These are phyloP conservation scores for Coemansia furcata DNA, from an alignment of 192 early-diverging fungal genomes.

Conservation along the genomic window DNA sequence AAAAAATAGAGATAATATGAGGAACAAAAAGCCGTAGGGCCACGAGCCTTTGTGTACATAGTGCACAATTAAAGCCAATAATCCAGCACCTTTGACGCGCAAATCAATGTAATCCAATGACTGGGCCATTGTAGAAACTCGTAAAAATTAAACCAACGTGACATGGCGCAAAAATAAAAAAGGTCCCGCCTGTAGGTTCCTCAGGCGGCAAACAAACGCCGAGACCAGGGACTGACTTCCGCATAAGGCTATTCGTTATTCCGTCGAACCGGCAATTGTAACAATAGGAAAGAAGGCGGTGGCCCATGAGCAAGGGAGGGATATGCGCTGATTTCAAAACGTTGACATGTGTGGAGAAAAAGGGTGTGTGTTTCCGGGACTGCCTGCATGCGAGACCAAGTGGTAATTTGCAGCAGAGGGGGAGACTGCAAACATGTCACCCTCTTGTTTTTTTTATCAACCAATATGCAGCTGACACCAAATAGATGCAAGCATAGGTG, in stretches of 20 bases:
- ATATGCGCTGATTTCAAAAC: neutral
- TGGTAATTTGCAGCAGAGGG: neutral
- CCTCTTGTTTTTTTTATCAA: neutral
- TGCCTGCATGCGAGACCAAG: neutral
- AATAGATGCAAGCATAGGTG: neutral
- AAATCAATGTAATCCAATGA: neutral
- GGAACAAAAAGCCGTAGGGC: neutral
- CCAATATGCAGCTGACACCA: neutral
- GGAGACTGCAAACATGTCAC: neutral
- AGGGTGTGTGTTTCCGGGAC: neutral
- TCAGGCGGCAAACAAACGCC: neutral
- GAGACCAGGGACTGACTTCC: neutral
- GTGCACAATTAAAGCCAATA: neutral
- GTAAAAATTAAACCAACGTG: neutral
- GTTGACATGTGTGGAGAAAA: conserved; percentile 1
- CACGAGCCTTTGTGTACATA: neutral
- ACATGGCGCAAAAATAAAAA: neutral
- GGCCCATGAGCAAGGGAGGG: neutral
- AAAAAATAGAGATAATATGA: neutral
- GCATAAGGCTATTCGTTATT: neutral
- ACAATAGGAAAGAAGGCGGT: neutral
- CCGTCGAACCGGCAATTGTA: neutral
- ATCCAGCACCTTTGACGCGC: neutral
- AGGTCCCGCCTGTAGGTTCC: neutral
- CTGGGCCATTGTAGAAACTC: neutral